These are phyloP conservation scores for Trichoderma sp. DNA, from an alignment of 2,329 filamentous ascomycete genomes.

Conservation along the genomic window DNA sequence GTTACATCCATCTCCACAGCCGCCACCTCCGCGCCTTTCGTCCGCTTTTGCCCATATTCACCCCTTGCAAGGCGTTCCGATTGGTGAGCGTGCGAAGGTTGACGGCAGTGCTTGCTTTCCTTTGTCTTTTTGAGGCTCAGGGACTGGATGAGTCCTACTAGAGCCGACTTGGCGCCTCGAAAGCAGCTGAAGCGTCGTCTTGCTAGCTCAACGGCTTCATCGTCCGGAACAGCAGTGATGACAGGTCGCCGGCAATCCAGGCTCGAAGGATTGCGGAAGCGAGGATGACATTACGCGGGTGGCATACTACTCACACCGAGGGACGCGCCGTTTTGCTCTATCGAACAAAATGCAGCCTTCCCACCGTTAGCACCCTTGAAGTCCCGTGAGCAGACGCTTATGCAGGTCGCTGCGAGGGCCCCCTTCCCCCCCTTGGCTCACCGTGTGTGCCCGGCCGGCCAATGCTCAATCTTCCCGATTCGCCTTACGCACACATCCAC, in stretches of 20 bases:
- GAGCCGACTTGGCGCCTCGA: neutral
- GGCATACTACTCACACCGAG: neutral
- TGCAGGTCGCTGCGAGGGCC: slow-evolving; percentile 15
- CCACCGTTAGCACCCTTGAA: neutral
- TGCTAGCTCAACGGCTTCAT: too few species aligned
- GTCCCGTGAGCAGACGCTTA: slow-evolving; percentile 19
- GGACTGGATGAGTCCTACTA: slow-evolving; percentile 8
- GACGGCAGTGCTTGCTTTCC: slow-evolving; percentile 1
- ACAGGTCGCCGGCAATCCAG: neutral
- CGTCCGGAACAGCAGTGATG: neutral
- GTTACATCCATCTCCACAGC: slow-evolving; percentile 19
- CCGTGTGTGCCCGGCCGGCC: neutral
- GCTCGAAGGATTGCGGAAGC: neutral
- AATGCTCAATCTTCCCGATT: neutral
- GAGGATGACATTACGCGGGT: neutral
- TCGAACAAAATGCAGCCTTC: neutral
- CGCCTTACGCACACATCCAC: neutral
- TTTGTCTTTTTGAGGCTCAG: neutral
- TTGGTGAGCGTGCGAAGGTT: slow-evolving; percentile 18
- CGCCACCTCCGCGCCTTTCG: slow-evolving; percentile 7
- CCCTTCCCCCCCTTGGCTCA: neutral
- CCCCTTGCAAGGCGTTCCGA: slow-evolving; percentile 15
- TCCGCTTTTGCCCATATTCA: neutral
- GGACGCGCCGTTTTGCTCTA: neutral
- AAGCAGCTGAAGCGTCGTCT: neutral